Base-by-base conservation (phyloP, 225 moss, liverwort and hornwort species). In the Rhytidiadelphus loreus region DNA sequence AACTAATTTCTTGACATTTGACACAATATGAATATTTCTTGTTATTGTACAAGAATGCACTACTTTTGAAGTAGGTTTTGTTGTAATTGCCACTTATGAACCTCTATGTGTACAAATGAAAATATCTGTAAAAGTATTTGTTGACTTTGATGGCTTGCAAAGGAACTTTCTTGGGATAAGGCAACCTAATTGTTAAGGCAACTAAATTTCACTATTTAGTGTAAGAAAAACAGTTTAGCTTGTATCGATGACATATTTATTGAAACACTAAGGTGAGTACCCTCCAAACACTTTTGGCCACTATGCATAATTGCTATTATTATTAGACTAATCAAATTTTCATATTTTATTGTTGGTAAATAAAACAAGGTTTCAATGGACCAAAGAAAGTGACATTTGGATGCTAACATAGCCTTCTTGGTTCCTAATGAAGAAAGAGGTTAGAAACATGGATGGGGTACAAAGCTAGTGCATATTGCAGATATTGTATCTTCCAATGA, bases 361-460 rank as follows among this genome's bases (percentile, higher is more conserved):
- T 46, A 7, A 18, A 28, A 73, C 1, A 0, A 18, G 11, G 10
- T 18, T 46, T 2, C 3, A 18, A 46, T 0, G 0, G 9, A 11
- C 4, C 0, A 30, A 73, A 46, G 30, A 18, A 30, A 0, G 1
- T 0, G 0, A 19, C 30, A 46, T 30, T 73, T 48, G 3, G 16
- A 71, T 43, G 10, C 1, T 44, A 28, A 44, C 2, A 44, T 16
- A 6, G 6, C 29, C 10, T 43, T 71, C 0, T 72, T 17, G 29
- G 16, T 28, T 72, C 6, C 0, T 13, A 46, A 9, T 46, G 46
- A 46, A 7, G 46, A 7, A 23, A 2, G 16, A 71, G 2, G 5
- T 43, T 43, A 43, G 5, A 9, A 71, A 6, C 9, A 43, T 6
- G 0, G 3, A 16, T 3, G 2, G 9, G 26, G 43, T 26, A 16